A percentile compares a stretch with the other conserved stretches of the same genome.
phyloP scores from a whole-genome alignment of 257 asterid genomes.

The Solanum pennellii region DNA sequence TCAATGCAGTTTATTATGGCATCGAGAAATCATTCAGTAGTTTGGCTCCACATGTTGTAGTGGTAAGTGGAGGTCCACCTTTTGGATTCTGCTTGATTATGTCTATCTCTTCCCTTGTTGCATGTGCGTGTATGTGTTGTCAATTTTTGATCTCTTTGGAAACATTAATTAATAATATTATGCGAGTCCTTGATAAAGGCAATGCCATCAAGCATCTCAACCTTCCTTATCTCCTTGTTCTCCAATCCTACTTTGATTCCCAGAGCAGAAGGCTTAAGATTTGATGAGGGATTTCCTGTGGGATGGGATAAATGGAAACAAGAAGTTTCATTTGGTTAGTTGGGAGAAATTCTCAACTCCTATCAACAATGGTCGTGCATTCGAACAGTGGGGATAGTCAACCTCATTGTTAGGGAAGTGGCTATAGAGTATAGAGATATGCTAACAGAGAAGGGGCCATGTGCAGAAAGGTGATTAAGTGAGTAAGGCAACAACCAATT shows the following conservation, averaged over 20 bases:
- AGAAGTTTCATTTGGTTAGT: background rate
- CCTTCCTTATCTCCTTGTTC: background rate
- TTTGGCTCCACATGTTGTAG: conserved; percentile 77
- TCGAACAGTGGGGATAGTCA: background rate
- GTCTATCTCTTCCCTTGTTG: background rate
- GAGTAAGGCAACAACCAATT: background rate
- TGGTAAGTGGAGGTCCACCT: conserved; percentile 30
- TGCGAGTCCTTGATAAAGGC: background rate
- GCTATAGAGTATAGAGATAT: background rate
- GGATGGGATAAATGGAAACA: background rate
- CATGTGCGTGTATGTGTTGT: background rate
- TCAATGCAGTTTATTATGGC: conserved; percentile 76
- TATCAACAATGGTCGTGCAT: background rate
- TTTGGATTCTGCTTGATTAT: background rate
- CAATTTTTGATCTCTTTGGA: background rate
- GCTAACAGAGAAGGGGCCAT: background rate
- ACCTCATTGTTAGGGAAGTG: background rate
- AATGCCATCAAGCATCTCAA: background rate
- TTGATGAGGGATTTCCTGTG: background rate
- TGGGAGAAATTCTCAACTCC: background rate
- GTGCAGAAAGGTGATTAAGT: background rate
- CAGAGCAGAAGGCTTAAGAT: background rate
- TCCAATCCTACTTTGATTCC: background rate
- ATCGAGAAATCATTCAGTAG: conserved; percentile 60
- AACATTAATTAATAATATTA: background rate